phyloP scores from a whole-genome alignment of 2,329 filamentous ascomycete species.

The Aspergillus persii region DNA sequence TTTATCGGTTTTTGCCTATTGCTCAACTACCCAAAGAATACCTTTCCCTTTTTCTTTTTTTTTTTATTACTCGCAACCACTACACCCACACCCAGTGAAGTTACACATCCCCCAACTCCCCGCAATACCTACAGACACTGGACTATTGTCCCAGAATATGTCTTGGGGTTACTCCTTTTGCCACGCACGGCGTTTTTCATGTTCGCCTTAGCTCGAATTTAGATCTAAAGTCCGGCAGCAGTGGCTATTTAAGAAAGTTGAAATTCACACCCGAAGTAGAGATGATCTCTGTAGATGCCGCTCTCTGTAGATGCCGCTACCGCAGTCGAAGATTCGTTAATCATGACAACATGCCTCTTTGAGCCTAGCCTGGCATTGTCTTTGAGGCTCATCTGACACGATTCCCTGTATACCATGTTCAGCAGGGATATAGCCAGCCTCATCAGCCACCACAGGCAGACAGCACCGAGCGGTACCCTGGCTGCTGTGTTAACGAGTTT shows the following conservation, averaged over 20 bases:
- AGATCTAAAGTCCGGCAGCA: constrained; percentile 23
- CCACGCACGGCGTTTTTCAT: constrained; percentile 23
- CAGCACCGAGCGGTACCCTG: too few species aligned
- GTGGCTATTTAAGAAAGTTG: constrained; percentile 23
- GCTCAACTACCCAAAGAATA: constrained; percentile 27
- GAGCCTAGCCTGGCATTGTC: background rate
- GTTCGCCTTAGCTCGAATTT: constrained; percentile 24
- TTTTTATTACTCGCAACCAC: constrained; percentile 11
- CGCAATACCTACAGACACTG: constrained; percentile 11
- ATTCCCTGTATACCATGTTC: background rate
- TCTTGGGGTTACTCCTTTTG: constrained; percentile 20
- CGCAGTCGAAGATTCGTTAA: background rate
- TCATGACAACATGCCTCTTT: background rate
- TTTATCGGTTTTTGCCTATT: constrained; percentile 24
- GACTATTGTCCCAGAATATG: constrained; percentile 19
- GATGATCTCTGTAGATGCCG: background rate
- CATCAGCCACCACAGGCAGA: too few species aligned
- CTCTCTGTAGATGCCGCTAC: background rate
- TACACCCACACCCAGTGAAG: constrained; percentile 14
- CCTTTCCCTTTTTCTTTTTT: constrained; percentile 20
- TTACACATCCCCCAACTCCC: background rate
- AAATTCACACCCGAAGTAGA: constrained; percentile 11
- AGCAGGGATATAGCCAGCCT: background rate
- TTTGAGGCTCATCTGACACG: background rate
- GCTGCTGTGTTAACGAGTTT: too few species aligned